These are phyloP conservation scores for Aegilops sharonensis DNA, from an alignment of 176 grass and related monocot species.

Conservation along the genomic window DNA sequence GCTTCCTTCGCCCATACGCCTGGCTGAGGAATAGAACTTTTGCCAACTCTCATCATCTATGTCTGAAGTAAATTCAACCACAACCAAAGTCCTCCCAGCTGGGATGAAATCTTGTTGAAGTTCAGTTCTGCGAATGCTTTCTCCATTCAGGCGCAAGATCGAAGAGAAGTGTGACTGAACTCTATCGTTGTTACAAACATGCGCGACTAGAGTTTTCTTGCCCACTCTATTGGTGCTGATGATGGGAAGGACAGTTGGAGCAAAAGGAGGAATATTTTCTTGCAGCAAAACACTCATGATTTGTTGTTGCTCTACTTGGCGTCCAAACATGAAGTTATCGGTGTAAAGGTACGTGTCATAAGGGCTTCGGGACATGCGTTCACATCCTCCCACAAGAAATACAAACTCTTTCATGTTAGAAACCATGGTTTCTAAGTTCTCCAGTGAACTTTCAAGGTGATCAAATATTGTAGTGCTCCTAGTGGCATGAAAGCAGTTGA, in stretches of 20 bases:
- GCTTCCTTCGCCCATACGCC: constrained; percentile 12
- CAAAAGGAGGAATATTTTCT: neutral
- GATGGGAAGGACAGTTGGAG: constrained; percentile 12
- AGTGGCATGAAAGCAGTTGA: no score
- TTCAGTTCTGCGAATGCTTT: neutral
- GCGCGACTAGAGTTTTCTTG: neutral
- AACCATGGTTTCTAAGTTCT: neutral
- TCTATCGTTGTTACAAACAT: neutral
- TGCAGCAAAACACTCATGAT: neutral
- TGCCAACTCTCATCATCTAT: neutral
- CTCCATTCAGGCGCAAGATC: neutral
- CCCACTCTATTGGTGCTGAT: neutral
- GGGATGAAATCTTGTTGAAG: no score
- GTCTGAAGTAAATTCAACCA: constrained; percentile 19
- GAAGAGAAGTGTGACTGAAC: neutral
- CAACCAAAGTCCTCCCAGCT: neutral
- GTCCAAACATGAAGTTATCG: constrained; percentile 13
- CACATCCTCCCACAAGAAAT: neutral
- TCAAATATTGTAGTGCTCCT: no score
- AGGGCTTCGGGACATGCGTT: neutral
- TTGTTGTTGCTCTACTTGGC: neutral
- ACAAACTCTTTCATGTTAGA: constrained; percentile 1
- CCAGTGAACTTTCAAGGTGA: neutral
- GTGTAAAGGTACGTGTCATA: constrained; percentile 3
- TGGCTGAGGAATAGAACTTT: neutral